Evolutionary conservation across 805 yeast genomes (phyloP), one percentile per base, ranked within the genome.

Genomic region (Groenewaldozyma salmanticensis): DNA sequence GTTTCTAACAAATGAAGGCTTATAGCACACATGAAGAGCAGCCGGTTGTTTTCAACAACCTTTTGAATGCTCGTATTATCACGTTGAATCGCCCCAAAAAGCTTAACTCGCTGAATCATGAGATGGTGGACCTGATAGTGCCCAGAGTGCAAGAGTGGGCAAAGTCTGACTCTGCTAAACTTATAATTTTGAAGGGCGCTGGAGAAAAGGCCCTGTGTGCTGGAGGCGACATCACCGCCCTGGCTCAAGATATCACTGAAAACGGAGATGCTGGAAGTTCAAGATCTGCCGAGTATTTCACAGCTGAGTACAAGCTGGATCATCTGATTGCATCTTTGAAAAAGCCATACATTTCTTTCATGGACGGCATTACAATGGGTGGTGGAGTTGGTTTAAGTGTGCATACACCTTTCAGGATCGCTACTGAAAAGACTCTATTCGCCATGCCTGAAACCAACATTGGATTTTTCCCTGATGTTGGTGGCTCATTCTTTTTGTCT

Each of bases 391-490:
- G 98, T 3, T 66, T 92, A 35, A 71, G 90, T 0, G 81, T 85
- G 33, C 97, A 92, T 62, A 80, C 85, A 9, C 90, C 96, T 2
- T 90, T 90, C 69, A 76, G 97, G 56, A 67, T 92, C 31, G 94
- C 94, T n/a, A 83, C 95, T 33, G 96, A 90, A 53, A 73, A 75
- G 53, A 88, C 97, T 7, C 72, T 79, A 58, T 74, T 87, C 65
- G 95, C 97, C 47, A 92, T 92, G 98, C 97, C 98, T 5, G 97
- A 92, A 64, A 82, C 94, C 71, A 87, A 84, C 55, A 92, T 92
- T 59, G 98, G 98, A 1, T 85, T 86, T 61, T 83, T 85, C 64
- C 94, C 95, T 17, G 98, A 92, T 61, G 97, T 92, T 9, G 98
- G 96, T 34, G 80, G 94, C 29, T 77, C 94, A 7, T 90, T 85